Percentiles rank a stretch among this genome's conserved stretches.
phyloP scores from a whole-genome alignment of 139 green algal species.

The Pseudopediastrum boryanum region DNA sequence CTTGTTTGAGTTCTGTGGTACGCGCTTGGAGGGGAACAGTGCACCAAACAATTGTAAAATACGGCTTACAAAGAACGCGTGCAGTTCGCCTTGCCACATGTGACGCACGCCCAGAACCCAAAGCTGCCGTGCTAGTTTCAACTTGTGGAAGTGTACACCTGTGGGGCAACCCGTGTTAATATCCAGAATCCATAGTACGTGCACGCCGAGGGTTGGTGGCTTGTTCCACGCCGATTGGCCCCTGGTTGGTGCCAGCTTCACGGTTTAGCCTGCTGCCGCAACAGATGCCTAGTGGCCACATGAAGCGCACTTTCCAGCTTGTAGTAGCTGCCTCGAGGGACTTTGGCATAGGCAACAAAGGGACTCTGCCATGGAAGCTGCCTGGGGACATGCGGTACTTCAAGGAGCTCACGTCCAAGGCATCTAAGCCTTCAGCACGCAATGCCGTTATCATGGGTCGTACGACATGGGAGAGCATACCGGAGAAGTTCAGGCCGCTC shows the following conservation, averaged over 20 bases:
- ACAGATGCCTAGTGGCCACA: neutral
- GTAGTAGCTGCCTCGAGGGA: slow-evolving; percentile 86
- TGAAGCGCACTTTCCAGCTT: slow-evolving; percentile 75
- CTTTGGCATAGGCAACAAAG: slow-evolving; percentile 86
- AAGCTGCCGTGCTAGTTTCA: neutral
- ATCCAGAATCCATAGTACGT: neutral
- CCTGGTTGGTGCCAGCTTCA: too few relatives aligned
- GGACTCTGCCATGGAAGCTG: slow-evolving; percentile 68
- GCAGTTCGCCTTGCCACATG: too few relatives aligned
- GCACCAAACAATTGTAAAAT: too few relatives aligned
- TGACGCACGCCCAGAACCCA: too few relatives aligned
- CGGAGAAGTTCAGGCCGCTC: slow-evolving; percentile 90
- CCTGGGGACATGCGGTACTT: slow-evolving; percentile 94
- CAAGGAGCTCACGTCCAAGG: slow-evolving; percentile 81
- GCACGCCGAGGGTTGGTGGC: too few relatives aligned
- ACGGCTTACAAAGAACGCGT: too few relatives aligned
- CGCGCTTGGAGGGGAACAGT: too few relatives aligned
- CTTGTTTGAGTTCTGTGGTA: too few relatives aligned
- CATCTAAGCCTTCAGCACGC: slow-evolving; percentile 39
- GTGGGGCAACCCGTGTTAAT: neutral
- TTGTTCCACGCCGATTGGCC: too few relatives aligned
- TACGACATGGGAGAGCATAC: slow-evolving; percentile 97
- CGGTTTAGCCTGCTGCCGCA: neutral
- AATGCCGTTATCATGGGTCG: slow-evolving; percentile 99
- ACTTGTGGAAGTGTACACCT: neutral